phyloP scores from a whole-genome alignment of 2,329 filamentous ascomycete genomes.

The Polychaeton citri region DNA sequence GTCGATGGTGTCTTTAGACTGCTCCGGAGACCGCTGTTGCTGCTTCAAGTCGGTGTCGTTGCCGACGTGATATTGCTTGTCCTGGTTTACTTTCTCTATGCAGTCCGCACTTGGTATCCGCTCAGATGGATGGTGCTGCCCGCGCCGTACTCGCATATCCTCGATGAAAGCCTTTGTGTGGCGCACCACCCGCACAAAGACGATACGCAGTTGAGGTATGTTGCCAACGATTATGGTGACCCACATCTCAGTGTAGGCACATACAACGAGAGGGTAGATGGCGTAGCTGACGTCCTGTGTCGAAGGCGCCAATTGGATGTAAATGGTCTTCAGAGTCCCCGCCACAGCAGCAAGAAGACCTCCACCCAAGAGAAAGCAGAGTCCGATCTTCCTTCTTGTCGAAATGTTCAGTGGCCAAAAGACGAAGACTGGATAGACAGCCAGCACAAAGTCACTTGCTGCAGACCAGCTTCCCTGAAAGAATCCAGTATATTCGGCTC shows the following conservation, averaged over 20 bases:
- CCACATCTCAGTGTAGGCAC: conserved; percentile 8
- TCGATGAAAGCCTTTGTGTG: background rate
- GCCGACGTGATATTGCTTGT: background rate
- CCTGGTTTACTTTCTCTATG: background rate
- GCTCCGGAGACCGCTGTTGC: background rate
- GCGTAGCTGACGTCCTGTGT: conserved; percentile 1
- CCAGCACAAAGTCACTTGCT: conserved; percentile 9
- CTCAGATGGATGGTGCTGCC: background rate
- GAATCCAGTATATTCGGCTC: conserved; percentile 7
- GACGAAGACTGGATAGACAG: conserved; percentile 12
- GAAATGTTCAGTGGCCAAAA: conserved; percentile 13
- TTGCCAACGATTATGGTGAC: conserved; percentile 12
- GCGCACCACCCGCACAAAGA: conserved; percentile 3
- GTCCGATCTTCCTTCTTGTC: conserved; percentile 8
- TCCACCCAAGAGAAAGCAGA: conserved; percentile 12
- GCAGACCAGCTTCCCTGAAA: conserved; percentile 13
- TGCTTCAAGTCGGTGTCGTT: background rate
- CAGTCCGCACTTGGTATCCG: background rate
- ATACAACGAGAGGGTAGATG: conserved; percentile 5
- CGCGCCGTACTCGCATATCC: background rate
- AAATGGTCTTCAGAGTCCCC: conserved; percentile 7
- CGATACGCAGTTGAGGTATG: conserved; percentile 6
- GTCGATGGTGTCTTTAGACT: background rate
- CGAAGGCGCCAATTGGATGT: conserved; percentile 2
- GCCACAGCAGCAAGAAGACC: conserved; percentile 9